Evolutionary conservation across 306 rosid genomes (phyloP).

Genomic region (Luffa aegyptiaca): DNA sequence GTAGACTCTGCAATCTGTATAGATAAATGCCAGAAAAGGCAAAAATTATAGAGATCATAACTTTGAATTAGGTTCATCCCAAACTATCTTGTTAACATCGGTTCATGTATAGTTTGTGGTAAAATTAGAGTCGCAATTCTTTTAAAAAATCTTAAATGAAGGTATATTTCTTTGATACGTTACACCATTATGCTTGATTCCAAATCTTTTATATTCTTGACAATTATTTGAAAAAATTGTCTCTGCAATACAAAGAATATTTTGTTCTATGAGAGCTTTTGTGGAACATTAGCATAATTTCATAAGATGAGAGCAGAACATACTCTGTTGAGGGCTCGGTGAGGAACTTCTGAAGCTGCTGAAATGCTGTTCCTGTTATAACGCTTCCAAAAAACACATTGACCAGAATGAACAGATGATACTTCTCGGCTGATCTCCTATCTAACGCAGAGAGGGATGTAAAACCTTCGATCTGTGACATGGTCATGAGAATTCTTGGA

Average conservation of each 20-base stretch:
- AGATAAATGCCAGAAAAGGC: background rate
- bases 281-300: background rate
- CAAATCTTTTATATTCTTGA: background rate
- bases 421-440: slow-evolving; percentile 77
- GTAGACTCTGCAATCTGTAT: background rate
- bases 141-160: background rate
- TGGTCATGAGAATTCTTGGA: slow-evolving; percentile 59
- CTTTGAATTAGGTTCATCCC: background rate
- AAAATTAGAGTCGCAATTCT: background rate
- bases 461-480: slow-evolving; percentile 78
- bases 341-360: slow-evolving; percentile 54
- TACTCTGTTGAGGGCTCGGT: slow-evolving; percentile 60
- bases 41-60: background rate
- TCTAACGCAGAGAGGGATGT: slow-evolving; percentile 61
- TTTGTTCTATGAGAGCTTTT: background rate
- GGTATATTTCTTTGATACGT: background rate
- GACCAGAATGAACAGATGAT: slow-evolving; percentile 57
- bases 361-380: slow-evolving; percentile 80
- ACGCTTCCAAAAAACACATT: slow-evolving; percentile 89
- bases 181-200: background rate
- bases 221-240: background rate
- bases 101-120: background rate
- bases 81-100: background rate
- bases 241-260: background rate
- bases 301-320: slow-evolving; percentile 3